A percentile compares a stretch with the other conserved stretches of the same genome.
phyloP scores from a whole-genome alignment of 2,329 filamentous ascomycete genomes.

The Tolypocladium capitatum region DNA sequence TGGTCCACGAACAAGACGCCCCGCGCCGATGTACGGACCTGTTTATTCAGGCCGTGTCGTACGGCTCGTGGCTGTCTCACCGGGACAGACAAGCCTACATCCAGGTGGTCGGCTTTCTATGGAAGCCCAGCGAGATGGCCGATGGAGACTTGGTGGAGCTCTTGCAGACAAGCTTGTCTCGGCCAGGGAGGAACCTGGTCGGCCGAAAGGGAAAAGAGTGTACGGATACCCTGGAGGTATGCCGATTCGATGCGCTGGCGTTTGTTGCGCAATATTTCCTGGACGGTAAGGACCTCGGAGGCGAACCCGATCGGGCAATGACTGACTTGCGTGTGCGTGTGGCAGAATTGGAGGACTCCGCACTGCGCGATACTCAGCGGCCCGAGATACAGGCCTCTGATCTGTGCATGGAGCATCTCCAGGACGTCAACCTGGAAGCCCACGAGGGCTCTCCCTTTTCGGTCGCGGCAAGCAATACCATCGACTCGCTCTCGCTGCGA shows the following conservation, averaged over 20 bases:
- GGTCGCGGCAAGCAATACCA: slow-evolving; percentile 21
- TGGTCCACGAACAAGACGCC: slow-evolving; percentile 29
- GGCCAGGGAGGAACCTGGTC: slow-evolving; percentile 8
- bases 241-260: slow-evolving; percentile 23
- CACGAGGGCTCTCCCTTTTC: slow-evolving; percentile 18
- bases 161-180: slow-evolving; percentile 9
- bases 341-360: slow-evolving; percentile 33
- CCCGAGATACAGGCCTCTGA: slow-evolving; percentile 24
- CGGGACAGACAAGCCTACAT: slow-evolving; percentile 26
- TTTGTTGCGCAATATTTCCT: slow-evolving; percentile 33
- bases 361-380: slow-evolving; percentile 16
- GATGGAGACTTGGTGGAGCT: slow-evolving; percentile 15
- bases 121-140: slow-evolving; percentile 29
- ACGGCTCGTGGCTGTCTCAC: slow-evolving; percentile 24
- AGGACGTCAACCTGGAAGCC: slow-evolving; percentile 15
- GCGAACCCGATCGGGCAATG: background rate
- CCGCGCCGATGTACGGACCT: slow-evolving; percentile 22
- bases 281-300: slow-evolving; percentile 28
- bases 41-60: slow-evolving; percentile 33
- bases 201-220: slow-evolving; percentile 30
- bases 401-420: slow-evolving; percentile 27
- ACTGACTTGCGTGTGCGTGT: background rate
- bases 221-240: slow-evolving; percentile 6
- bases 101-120: slow-evolving; percentile 31
- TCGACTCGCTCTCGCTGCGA: slow-evolving; percentile 20